Conservation (phyloP, 768 basidiomycete genomes). For the Cyclocybe aegerita region DNA sequence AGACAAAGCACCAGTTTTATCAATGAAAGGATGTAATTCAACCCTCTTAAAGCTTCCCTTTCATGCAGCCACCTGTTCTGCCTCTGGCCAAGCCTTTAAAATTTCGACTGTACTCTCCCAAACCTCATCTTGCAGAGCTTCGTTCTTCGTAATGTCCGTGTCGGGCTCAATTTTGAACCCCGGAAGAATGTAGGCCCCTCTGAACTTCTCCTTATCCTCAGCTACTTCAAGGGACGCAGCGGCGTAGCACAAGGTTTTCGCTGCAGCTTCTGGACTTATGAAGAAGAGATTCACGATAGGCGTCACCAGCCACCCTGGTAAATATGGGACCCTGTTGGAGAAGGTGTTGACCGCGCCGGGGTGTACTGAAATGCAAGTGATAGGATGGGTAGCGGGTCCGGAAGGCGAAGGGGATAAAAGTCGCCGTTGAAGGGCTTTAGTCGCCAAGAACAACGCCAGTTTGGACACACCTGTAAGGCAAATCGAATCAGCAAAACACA, state of each 20-base stretch:
- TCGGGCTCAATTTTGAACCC: conserved; percentile 24
- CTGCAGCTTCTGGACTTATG: conserved; percentile 27
- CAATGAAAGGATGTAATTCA: too few relatives aligned
- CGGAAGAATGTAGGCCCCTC: conserved; percentile 35
- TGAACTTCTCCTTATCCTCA: conserved; percentile 29
- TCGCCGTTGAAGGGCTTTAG: conserved; percentile 42
- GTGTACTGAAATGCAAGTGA: conserved; percentile 34
- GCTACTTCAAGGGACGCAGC: conserved; percentile 34
- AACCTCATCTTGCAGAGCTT: conserved; percentile 32
- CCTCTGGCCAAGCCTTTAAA: neutral
- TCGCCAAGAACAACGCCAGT: conserved; percentile 43
- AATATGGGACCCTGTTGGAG: conserved; percentile 4
- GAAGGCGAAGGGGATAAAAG: neutral
- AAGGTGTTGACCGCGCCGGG: conserved; percentile 40
- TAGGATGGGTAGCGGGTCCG: conserved; percentile 28
- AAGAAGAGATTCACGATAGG: conserved; percentile 18
- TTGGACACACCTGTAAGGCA: conserved; percentile 39
- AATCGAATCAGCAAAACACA: too few relatives aligned
- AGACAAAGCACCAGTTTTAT: too few relatives aligned
- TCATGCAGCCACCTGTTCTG: too few relatives aligned
- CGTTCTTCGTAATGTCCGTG: conserved; percentile 24
- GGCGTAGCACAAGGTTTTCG: conserved; percentile 33
- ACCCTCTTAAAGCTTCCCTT: too few relatives aligned
- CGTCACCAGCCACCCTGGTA: conserved; percentile 8
- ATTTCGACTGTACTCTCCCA: conserved; percentile 31